Percentiles rank a stretch among this genome's conserved stretches.
Evolutionary conservation across 1,284 basidiomycete genomes (phyloP).

Genomic region (Earliella scabrosa): DNA sequence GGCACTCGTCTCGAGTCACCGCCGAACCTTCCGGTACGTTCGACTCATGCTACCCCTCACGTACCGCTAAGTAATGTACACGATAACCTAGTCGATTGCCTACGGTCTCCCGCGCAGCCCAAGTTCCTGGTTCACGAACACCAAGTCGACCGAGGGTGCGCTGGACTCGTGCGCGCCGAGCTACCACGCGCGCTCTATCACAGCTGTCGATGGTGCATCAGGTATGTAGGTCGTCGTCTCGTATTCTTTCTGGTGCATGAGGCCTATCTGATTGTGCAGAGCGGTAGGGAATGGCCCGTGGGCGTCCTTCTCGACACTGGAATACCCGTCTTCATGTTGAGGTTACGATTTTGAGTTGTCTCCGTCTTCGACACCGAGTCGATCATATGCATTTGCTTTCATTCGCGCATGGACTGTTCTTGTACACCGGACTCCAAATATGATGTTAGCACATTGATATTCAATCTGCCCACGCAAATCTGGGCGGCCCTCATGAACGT

Average conservation of each 20-base stretch:
- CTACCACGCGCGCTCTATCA: slow-evolving; percentile 21
- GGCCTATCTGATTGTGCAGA: background rate
- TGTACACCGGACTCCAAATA: no score
- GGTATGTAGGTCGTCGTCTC: background rate
- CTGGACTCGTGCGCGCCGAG: slow-evolving; percentile 11
- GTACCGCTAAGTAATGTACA: background rate
- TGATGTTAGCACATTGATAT: no score
- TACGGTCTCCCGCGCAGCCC: slow-evolving; percentile 13
- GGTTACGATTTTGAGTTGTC: background rate
- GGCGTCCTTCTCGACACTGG: slow-evolving; percentile 1
- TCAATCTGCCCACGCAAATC: no score
- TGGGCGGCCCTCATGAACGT: no score
- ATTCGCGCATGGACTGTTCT: no score
- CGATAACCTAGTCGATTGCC: slow-evolving; percentile 10
- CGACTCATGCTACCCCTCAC: background rate
- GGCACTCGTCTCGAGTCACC: slow-evolving; percentile 9
- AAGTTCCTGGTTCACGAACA: slow-evolving; percentile 19
- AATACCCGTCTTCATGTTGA: background rate
- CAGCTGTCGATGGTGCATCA: slow-evolving; percentile 18
- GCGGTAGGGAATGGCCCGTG: background rate
- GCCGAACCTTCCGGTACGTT: slow-evolving; percentile 21
- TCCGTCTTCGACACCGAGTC: no score
- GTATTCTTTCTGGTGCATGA: background rate
- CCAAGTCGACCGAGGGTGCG: slow-evolving; percentile 9
- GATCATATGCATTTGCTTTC: no score